These are phyloP conservation scores for Epicoccum nigrum DNA, from an alignment of 2,329 filamentous ascomycete species.

Conservation along the genomic window DNA sequence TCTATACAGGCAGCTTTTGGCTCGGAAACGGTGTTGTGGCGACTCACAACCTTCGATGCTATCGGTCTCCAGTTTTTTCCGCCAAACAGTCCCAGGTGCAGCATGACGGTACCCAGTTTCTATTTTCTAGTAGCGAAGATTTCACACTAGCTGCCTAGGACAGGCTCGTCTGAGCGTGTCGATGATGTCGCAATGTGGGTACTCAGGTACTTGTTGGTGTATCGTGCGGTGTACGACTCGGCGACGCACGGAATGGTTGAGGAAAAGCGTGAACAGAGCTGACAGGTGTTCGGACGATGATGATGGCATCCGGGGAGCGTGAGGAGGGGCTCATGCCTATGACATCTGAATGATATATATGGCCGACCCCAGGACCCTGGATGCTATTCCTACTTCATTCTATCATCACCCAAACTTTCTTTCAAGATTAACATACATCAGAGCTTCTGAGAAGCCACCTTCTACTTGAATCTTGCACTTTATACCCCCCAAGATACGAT, in stretches of 20 bases:
- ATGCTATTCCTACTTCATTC: constrained; percentile 13
- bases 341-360: constrained; percentile 34
- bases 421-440: constrained; percentile 12
- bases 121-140: constrained; percentile 34
- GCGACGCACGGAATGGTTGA: constrained; percentile 32
- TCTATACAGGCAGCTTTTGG: constrained; percentile 11
- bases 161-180: constrained; percentile 23
- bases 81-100: constrained; percentile 26
- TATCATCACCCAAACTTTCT: constrained; percentile 16
- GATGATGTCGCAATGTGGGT: constrained; percentile 39
- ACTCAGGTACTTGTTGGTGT: constrained; percentile 35
- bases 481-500: neutral
- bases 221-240: constrained; percentile 25
- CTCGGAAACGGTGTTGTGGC: constrained; percentile 27
- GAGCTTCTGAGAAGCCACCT: constrained; percentile 16
- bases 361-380: constrained; percentile 31
- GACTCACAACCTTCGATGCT: constrained; percentile 27
- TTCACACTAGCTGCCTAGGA: constrained; percentile 29
- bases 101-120: constrained; percentile 36
- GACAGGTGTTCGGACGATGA: constrained; percentile 24
- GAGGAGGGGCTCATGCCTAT: constrained; percentile 5
- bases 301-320: constrained; percentile 29
- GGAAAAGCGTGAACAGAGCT: constrained; percentile 22
- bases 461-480: neutral
- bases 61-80: constrained; percentile 32